Conservation (phyloP, 108 stramenopile genomes). For the Fragilaria radians region DNA sequence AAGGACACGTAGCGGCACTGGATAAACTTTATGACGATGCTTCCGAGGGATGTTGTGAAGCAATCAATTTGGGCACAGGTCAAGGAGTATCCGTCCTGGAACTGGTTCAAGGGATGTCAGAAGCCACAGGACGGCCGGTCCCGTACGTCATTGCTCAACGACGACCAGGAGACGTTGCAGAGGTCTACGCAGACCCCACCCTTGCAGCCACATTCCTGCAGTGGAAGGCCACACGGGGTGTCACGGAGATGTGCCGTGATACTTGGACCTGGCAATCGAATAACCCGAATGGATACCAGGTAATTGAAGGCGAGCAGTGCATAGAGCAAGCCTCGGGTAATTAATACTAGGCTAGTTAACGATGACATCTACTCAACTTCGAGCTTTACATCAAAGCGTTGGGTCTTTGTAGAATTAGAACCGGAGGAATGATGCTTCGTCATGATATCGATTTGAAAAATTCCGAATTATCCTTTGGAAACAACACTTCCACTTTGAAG, state of each 20-base stretch:
- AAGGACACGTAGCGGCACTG: constrained; percentile 92
- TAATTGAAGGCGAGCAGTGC: constrained; percentile 25
- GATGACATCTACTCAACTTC: no score
- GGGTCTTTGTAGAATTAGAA: no score
- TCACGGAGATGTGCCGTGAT: constrained; percentile 94
- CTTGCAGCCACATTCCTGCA: constrained; percentile 71
- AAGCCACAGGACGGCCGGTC: constrained; percentile 81
- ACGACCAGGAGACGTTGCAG: constrained; percentile 92
- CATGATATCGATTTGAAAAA: no score
- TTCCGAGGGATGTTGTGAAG: constrained; percentile 62
- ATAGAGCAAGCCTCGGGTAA: background rate
- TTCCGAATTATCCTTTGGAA: no score
- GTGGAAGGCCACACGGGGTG: constrained; percentile 86
- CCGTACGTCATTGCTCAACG: constrained; percentile 86
- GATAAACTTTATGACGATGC: constrained; percentile 67
- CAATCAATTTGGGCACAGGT: constrained; percentile 97
- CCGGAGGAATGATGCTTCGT: no score
- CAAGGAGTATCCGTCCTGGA: constrained; percentile 91
- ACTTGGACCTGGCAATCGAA: constrained; percentile 97
- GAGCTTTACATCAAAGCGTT: no score
- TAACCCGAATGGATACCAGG: constrained; percentile 92
- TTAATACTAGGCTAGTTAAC: no score
- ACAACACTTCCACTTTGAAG: no score
- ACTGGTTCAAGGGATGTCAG: constrained; percentile 88
- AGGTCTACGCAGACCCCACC: constrained; percentile 86